Evolutionary conservation across 129 eudicot genomes (phyloP), one percentile per base, ranked within the genome.

Genomic region (Mikania micrantha): DNA sequence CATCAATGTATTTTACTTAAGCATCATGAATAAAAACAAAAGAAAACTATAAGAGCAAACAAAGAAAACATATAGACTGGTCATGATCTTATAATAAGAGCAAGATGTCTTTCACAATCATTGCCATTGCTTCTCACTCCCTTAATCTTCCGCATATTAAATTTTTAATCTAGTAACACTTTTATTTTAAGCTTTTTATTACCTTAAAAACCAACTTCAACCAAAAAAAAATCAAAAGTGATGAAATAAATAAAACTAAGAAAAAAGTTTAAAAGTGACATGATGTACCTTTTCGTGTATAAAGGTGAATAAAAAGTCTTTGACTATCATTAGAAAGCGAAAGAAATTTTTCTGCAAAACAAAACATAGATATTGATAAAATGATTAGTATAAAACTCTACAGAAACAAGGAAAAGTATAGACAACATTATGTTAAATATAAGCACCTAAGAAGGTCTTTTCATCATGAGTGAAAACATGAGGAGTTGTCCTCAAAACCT

Each of bases 301-400:
- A 85, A 21, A 92, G 89, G 58, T 96, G 95, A 40, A 84, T 76
- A 70, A 92, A 92, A 50, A 92, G 96, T 74, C 90, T 82, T 76
- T 88, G 87, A 67, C 95, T 78, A 60, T 92, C 98, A 80, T 85
- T 85, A 69, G 95, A 80, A 77, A 92, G 90, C 49, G 85, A 71
- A 17, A 50, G 7, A 44, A 88, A 88, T 35, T 79, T 73, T 60
- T 92, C 98, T 92, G 89, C 76, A 71, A 65, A 49, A 50, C 54
- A 36, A 64, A 74, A 64, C 47, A 59, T 17, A 24, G 34, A 57
- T 49, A 19, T 0, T 15, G 19, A 50, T 72, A 49, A 62, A 35
- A 42, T n/a, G n/a, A n/a, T 28, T 21, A 67, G 66, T 67, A 59
- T 7, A 29, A 19, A n/a, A 71, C 15, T 71, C 22, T 36, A 22